phyloP scores from a whole-genome alignment of 169 alveolate species.

The Sarcocystis neurona region DNA sequence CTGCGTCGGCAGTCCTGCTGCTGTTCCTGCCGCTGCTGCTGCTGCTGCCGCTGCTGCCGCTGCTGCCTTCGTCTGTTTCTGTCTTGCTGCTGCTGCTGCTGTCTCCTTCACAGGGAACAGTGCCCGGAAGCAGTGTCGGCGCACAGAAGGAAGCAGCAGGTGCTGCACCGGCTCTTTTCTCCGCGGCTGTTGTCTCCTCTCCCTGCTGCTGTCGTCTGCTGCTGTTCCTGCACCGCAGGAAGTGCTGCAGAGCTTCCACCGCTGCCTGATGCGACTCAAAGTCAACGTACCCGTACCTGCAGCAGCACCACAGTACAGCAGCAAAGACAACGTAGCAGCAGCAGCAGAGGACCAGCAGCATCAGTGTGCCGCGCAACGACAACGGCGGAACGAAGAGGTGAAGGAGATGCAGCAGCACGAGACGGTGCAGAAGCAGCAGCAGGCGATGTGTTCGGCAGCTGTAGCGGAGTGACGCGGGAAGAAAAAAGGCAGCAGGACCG shows the following conservation, averaged over 20 bases:
- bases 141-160: no score
- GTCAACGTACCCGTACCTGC: conserved; percentile 40
- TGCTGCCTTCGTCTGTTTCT: neutral
- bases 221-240: neutral
- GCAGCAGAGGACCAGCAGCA: neutral
- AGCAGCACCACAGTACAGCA: neutral
- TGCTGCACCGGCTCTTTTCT: neutral
- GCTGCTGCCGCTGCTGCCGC: neutral
- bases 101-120: no score
- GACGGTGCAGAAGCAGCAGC: no score
- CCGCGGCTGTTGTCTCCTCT: neutral
- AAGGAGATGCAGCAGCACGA: no score
- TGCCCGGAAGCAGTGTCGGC: no score
- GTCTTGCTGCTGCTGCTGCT: neutral
- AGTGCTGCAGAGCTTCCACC: conserved; percentile 12
- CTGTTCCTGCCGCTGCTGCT: neutral
- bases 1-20: neutral
- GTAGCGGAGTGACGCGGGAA: no score
- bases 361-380: no score
- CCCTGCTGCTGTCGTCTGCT: neutral
- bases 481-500: no score
- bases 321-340: neutral
- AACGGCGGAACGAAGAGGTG: no score
- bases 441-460: no score
- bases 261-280: neutral